These are phyloP conservation scores for Capronia epimyces DNA, from an alignment of 2,329 filamentous ascomycete genomes.

Conservation along the genomic window DNA sequence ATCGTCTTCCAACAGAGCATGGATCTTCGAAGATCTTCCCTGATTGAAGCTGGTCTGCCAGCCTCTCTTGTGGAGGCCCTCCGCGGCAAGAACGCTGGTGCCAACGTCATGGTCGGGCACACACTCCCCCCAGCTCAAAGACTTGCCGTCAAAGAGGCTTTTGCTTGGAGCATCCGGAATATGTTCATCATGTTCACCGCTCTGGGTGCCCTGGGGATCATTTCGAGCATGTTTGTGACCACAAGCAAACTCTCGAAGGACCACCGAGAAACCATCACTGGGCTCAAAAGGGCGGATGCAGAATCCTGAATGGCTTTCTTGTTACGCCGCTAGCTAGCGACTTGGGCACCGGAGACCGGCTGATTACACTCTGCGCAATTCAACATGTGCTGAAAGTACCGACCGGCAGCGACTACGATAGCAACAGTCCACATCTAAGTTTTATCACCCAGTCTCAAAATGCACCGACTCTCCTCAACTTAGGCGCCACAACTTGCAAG, in stretches of 20 bases:
- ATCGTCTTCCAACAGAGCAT: conserved; percentile 44
- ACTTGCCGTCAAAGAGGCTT: conserved; percentile 38
- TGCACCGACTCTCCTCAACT: not conserved
- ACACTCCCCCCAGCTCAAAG: conserved; percentile 32
- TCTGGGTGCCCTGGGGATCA: conserved; percentile 13
- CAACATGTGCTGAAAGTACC: too few species aligned
- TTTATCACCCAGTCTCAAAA: conserved; percentile 8
- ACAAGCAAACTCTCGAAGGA: conserved; percentile 38
- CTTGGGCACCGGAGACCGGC: not conserved
- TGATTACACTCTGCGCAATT: too few species aligned
- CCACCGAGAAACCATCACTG: conserved; percentile 43
- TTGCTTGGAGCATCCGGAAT: conserved; percentile 42
- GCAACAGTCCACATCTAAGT: not conserved
- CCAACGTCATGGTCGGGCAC: conserved; percentile 29
- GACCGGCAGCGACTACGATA: not conserved
- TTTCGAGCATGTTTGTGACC: conserved; percentile 35
- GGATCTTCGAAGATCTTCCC: conserved; percentile 21
- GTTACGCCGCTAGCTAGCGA: too few species aligned
- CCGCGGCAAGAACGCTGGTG: conserved; percentile 29
- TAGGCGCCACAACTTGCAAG: not conserved
- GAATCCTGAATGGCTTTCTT: not conserved
- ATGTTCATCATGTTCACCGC: conserved; percentile 45
- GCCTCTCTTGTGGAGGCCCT: conserved; percentile 20
- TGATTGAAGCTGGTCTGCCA: conserved; percentile 29
- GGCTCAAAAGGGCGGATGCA: conserved; percentile 34